A percentile compares a stretch with the other conserved stretches of the same genome.
These are phyloP conservation scores for Beauveria varroae DNA, from an alignment of 2,329 filamentous ascomycete genomes.

Conservation along the genomic window DNA sequence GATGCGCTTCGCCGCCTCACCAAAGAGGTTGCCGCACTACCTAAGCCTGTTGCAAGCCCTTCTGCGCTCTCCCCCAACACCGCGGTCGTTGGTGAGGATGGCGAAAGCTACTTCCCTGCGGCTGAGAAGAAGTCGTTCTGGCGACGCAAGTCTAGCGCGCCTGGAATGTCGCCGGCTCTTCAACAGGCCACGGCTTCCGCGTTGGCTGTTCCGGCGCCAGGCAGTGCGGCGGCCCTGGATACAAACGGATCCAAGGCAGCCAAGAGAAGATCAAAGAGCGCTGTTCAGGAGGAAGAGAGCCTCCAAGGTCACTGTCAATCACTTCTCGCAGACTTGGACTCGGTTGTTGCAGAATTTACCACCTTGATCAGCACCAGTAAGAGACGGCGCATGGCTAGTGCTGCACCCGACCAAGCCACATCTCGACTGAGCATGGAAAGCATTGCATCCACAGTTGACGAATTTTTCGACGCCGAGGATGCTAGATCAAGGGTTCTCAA, in stretches of 20 bases:
- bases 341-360: slow-evolving; percentile 76
- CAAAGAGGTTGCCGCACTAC: slow-evolving; percentile 64
- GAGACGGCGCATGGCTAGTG: slow-evolving; percentile 55
- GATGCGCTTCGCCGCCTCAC: slow-evolving; percentile 83
- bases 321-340: slow-evolving; percentile 77
- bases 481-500: slow-evolving; percentile 61
- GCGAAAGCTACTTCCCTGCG: slow-evolving; percentile 47
- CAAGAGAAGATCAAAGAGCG: slow-evolving; percentile 29
- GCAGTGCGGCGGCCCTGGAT: slow-evolving; percentile 24
- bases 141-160: slow-evolving; percentile 73
- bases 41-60: slow-evolving; percentile 19
- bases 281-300: slow-evolving; percentile 49
- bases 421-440: slow-evolving; percentile 70
- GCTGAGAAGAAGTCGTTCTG: slow-evolving; percentile 72
- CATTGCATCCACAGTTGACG: slow-evolving; percentile 59
- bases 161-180: slow-evolving; percentile 33
- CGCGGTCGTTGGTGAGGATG: slow-evolving; percentile 41
- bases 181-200: slow-evolving; percentile 32
- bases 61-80: slow-evolving; percentile 35
- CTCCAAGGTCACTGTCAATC: slow-evolving; percentile 78
- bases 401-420: slow-evolving; percentile 38
- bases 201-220: slow-evolving; percentile 35
- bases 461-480: slow-evolving; percentile 88
- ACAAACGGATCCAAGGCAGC: slow-evolving; percentile 25
- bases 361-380: slow-evolving; percentile 71